Conservation (phyloP, 23 red algal genomes). For the Gracilaria gracilis region DNA sequence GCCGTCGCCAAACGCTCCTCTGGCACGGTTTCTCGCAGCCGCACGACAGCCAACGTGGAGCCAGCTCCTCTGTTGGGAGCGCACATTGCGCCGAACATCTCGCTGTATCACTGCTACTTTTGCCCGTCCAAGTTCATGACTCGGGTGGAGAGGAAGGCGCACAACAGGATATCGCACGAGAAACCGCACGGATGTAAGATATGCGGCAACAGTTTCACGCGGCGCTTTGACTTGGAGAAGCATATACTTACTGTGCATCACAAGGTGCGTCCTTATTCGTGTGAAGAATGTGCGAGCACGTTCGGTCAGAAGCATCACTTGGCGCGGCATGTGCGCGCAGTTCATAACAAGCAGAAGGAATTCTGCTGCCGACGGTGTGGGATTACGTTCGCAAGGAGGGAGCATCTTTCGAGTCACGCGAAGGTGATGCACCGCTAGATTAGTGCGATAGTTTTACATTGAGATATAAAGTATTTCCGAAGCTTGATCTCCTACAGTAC, state of each 20-base stretch:
- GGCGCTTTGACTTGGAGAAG: slow-evolving; percentile 56
- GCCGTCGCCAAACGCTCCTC: too few species aligned
- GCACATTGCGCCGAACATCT: background rate
- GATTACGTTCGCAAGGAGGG: background rate
- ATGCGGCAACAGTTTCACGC: slow-evolving; percentile 26
- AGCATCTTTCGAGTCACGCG: slow-evolving; percentile 41
- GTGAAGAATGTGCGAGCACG: slow-evolving; percentile 27
- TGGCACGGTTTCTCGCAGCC: too few species aligned
- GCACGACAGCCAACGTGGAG: background rate
- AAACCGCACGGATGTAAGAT: slow-evolving; percentile 27
- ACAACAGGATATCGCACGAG: background rate
- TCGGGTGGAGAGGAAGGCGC: background rate
- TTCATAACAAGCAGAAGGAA: slow-evolving; percentile 47
- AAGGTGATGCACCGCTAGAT: slow-evolving; percentile 35
- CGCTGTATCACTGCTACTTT: background rate
- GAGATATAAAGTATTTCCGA: too few species aligned
- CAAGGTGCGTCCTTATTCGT: slow-evolving; percentile 47
- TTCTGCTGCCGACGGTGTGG: slow-evolving; percentile 5
- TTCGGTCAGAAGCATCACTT: slow-evolving; percentile 78
- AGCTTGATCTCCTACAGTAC: too few species aligned
- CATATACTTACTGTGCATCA: slow-evolving; percentile 61
- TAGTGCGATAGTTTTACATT: too few species aligned
- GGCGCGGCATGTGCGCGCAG: slow-evolving; percentile 31
- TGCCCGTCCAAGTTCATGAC: slow-evolving; percentile 11
- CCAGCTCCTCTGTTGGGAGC: background rate